Percentiles rank a stretch among this genome's conserved stretches.
phyloP scores from a whole-genome alignment of 192 early-diverging fungal genomes.

The Coemansia sp. region DNA sequence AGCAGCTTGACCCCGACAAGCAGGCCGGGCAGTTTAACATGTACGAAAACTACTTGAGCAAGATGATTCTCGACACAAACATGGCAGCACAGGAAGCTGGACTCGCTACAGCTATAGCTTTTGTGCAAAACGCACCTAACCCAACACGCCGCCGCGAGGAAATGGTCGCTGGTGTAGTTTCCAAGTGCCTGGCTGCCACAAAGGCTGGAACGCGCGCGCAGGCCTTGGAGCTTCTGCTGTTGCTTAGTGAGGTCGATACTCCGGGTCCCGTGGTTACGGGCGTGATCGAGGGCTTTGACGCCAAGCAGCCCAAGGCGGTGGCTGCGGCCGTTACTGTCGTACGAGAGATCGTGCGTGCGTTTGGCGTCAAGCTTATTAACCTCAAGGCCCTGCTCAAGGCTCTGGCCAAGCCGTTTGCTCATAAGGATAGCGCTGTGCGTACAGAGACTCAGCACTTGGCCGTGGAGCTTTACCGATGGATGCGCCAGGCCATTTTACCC shows the following conservation, averaged over 20 bases:
- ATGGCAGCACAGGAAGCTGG: conserved; percentile 90
- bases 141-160: conserved; percentile 71
- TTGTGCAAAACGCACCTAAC: conserved; percentile 80
- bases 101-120: conserved; percentile 73
- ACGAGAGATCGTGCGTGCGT: conserved; percentile 69
- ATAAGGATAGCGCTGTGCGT: conserved; percentile 92
- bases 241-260: conserved; percentile 88
- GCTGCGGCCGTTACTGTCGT: conserved; percentile 69
- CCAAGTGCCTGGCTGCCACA: conserved; percentile 86
- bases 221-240: conserved; percentile 78
- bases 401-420: conserved; percentile 89
- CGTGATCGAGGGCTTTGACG: conserved; percentile 73
- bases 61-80: conserved; percentile 86
- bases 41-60: conserved; percentile 75
- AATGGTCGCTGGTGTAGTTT: conserved; percentile 76
- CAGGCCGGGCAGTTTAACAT: conserved; percentile 68
- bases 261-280: conserved; percentile 85
- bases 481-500: conserved; percentile 79
- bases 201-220: conserved; percentile 80
- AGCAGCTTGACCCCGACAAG: conserved; percentile 63
- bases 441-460: conserved; percentile 79
- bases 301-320: conserved; percentile 92
- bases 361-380: conserved; percentile 79
- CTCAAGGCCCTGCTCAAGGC: conserved; percentile 88
- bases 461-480: conserved; percentile 92